Evolutionary conservation across 805 yeast genomes (phyloP), one percentile per base, ranked within the genome.

Genomic region (Kodamaea hsintzibuensis): DNA sequence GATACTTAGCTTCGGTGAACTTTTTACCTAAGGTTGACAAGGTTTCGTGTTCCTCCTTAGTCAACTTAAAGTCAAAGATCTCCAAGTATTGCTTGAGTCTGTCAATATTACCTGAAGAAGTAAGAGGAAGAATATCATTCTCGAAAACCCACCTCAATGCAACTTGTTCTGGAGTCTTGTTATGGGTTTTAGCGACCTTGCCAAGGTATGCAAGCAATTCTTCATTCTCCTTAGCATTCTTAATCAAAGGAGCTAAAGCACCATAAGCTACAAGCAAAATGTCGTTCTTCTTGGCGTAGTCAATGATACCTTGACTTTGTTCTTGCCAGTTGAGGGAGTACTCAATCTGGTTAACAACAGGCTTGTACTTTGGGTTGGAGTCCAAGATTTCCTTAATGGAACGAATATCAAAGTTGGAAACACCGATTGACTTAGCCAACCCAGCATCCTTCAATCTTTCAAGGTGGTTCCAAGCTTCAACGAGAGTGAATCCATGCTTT

Each of bases 271-370:
- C 88, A 13, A 86, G 57, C 25, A 74, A 61, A 55, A 87, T 84
- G 35, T 67, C 70, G 50, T 86, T 60, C 43, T 77, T 62, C 60
- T 80, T 65, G n/a, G 95, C 87, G 74, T 88, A 89, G 14, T 85
- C 95, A 51, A 88, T 87, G 58, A 89, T 80, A 59, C 83, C 84
- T 55, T 89, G 79, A 38, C 80, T 78, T 55, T 80, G 80, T 74
- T 89, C 96, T 57, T 88, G 89, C 67, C 90, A 78, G 78, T 90
- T 90, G 57, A 96, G 96, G 70, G 90, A 96, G 69, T 89, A 95
- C 77, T 90, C 97, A 60, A 90, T 86, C 74, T 90, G 96, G 62
- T 89, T 79, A 52, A 87, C 88, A 48, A 84, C 88, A 47, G 96
- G 96, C 58, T 78, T 82, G 67, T 43, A 89, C 83, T 63, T 77